A percentile compares a stretch with the other conserved stretches of the same genome.
phyloP scores from a whole-genome alignment of 2,329 filamentous ascomycete species.

The Lasiodiplodia gonubiensis region DNA sequence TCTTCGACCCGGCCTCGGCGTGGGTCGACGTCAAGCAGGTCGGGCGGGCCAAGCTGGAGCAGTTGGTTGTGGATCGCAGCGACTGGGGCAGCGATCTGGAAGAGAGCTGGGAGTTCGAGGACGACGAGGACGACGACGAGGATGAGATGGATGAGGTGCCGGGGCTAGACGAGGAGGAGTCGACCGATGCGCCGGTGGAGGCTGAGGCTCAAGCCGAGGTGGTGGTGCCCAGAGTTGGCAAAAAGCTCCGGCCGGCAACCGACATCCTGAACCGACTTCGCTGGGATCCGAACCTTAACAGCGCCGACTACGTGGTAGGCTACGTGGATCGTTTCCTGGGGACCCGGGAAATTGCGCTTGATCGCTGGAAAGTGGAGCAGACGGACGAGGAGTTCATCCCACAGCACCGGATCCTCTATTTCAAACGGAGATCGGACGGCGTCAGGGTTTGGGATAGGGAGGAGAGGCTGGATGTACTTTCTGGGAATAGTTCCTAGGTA shows the following conservation, averaged over 20 bases:
- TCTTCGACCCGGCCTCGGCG: constrained; percentile 42
- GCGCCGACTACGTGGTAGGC: constrained; percentile 50
- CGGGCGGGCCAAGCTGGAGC: constrained; percentile 43
- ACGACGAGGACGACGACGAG: constrained; percentile 36
- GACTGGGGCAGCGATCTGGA: constrained; percentile 51
- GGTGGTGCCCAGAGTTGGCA: constrained; percentile 8
- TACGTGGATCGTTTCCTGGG: constrained; percentile 57
- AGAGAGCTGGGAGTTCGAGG: constrained; percentile 48
- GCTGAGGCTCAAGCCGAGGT: constrained; percentile 28
- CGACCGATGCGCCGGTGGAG: background rate
- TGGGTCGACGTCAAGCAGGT: constrained; percentile 45
- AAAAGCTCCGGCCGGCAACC: constrained; percentile 31
- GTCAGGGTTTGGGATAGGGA: constrained; percentile 59
- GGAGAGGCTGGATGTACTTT: constrained; percentile 54
- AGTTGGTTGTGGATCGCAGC: constrained; percentile 52
- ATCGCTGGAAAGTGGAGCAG: constrained; percentile 53
- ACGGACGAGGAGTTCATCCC: constrained; percentile 60
- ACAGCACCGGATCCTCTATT: constrained; percentile 50
- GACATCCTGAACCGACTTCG: constrained; percentile 52
- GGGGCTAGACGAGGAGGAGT: background rate
- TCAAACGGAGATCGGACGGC: constrained; percentile 36
- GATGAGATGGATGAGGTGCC: constrained; percentile 5
- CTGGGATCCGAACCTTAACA: constrained; percentile 43
- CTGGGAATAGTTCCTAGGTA: constrained; percentile 47
- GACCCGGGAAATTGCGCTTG: constrained; percentile 50